A percentile compares a stretch with the other conserved stretches of the same genome.
phyloP scores from a whole-genome alignment of 805 yeast genomes.

The Starmerella khaoyaiensis region DNA sequence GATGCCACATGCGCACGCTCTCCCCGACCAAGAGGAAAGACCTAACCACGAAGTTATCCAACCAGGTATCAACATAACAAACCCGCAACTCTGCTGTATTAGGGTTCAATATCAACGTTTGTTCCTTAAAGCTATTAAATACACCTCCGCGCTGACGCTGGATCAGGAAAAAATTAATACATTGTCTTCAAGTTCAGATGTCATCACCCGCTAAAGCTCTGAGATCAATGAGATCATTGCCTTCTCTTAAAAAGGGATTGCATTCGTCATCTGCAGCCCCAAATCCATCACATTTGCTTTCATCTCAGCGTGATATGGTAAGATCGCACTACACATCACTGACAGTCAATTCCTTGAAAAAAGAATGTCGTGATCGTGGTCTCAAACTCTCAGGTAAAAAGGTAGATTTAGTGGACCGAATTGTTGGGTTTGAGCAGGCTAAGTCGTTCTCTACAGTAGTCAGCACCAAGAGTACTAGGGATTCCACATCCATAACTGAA shows the following conservation, averaged over 20 bases:
- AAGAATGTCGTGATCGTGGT: slow-evolving; percentile 48
- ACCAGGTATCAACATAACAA: no score
- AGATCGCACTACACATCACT: slow-evolving; percentile 28
- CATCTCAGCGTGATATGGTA: slow-evolving; percentile 13
- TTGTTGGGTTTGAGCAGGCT: slow-evolving; percentile 21
- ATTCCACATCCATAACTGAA: no score
- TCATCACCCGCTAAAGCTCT: slow-evolving; percentile 14
- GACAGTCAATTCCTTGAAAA: slow-evolving; percentile 43
- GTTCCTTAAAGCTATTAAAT: no score
- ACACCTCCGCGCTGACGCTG: no score
- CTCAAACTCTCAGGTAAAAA: slow-evolving; percentile 51
- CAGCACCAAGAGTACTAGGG: not conserved
- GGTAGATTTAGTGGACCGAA: slow-evolving; percentile 38
- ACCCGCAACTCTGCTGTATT: no score
- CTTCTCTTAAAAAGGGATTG: slow-evolving; percentile 19
- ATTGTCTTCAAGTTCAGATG: no score
- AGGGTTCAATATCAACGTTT: no score
- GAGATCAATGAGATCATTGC: slow-evolving; percentile 21
- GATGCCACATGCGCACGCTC: no score
- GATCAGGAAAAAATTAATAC: no score
- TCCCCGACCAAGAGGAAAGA: no score
- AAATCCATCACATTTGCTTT: slow-evolving; percentile 26
- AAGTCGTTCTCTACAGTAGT: slow-evolving; percentile 15
- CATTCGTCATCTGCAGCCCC: slow-evolving; percentile 25
- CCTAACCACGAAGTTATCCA: no score